Evolutionary conservation across 2,329 filamentous ascomycete species (phyloP), one percentile per base, ranked within the genome.

Genomic region (Fragosphaeria purpurea): DNA sequence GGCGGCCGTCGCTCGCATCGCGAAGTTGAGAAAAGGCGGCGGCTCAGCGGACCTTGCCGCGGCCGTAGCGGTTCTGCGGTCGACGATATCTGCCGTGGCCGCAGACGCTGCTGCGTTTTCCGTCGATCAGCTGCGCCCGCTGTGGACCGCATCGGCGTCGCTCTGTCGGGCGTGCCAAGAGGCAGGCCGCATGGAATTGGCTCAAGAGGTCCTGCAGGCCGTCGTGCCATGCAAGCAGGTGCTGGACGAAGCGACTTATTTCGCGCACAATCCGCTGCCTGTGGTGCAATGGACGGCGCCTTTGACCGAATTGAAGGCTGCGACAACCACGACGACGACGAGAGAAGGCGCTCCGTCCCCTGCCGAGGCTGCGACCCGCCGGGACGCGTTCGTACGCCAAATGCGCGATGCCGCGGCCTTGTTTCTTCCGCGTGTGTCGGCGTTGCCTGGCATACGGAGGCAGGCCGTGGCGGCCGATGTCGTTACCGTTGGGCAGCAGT

Each of bases 111-210:
- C 22, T 2, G 22, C 22, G 22, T 22, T 22, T 22, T 22, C 22
- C 22, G 22, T 22, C 22, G 22, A 22, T 22, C 30, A 35, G n/a
- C 40, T 38, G 9, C 9, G n/a, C 22, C 8, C 43, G 7, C 56
- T 62, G 51, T 50, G 61, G 39, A 50, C 58, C 12, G 58, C 57
- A 4, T 61, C 62, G 2, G 59, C 59, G 13, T 55, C 50, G 30
- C 60, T 73, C 6, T 67, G 62, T 43, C 59, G 53, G 13, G 57
- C 61, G 35, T 70, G 62, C 48, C 67, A 65, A 51, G 55, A 57
- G 31, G 47, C 52, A 10, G 61, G 57, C 6, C 58, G 56, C 46
- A 60, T 62, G 53, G 58, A 65, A 1, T 62, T 65, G 7, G 68
- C 68, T 1, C 55, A 58, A 33, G 54, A 53, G 4, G 57, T 71